Evolutionary conservation across 2,329 filamentous ascomycete species (phyloP).

Genomic region (Fusarium sp.): DNA sequence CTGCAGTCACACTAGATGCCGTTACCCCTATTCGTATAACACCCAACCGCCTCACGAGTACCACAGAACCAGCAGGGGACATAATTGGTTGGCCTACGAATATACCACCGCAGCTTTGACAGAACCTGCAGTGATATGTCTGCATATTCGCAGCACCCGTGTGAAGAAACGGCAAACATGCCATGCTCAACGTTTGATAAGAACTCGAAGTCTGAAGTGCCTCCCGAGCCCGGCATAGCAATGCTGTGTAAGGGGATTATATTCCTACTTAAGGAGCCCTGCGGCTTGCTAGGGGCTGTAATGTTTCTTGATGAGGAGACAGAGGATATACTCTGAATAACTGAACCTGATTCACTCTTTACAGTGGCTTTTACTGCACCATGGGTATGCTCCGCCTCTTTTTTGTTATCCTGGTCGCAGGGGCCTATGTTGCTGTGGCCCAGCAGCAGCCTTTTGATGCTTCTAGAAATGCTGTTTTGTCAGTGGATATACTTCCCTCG

Average conservation of each 20-base stretch:
- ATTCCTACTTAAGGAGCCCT: slow-evolving; percentile 27
- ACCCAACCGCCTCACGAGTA: neutral
- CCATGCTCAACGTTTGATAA: slow-evolving; percentile 25
- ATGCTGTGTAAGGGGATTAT: slow-evolving; percentile 15
- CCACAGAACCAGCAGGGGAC: neutral
- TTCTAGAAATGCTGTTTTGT: slow-evolving; percentile 13
- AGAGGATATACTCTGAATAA: slow-evolving; percentile 13
- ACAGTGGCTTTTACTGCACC: slow-evolving; percentile 14
- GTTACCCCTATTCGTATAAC: slow-evolving; percentile 26
- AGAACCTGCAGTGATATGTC: slow-evolving; percentile 20
- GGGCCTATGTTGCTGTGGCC: neutral
- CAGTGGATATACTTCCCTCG: slow-evolving; percentile 15
- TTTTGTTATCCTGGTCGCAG: slow-evolving; percentile 19
- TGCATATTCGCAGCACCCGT: slow-evolving; percentile 6
- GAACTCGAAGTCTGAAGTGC: slow-evolving; percentile 9
- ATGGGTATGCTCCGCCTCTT: slow-evolving; percentile 32
- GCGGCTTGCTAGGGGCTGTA: neutral
- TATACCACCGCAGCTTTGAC: slow-evolving; percentile 6
- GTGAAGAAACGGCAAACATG: slow-evolving; percentile 26
- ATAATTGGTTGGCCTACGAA: slow-evolving; percentile 2
- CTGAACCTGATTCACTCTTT: slow-evolving; percentile 30
- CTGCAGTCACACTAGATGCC: slow-evolving; percentile 26
- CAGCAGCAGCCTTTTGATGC: neutral
- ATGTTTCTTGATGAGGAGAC: slow-evolving; percentile 3
- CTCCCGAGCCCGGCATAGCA: slow-evolving; percentile 5